phyloP scores from a whole-genome alignment of 1,139 yeast species.

The Yueomyces sp. region DNA sequence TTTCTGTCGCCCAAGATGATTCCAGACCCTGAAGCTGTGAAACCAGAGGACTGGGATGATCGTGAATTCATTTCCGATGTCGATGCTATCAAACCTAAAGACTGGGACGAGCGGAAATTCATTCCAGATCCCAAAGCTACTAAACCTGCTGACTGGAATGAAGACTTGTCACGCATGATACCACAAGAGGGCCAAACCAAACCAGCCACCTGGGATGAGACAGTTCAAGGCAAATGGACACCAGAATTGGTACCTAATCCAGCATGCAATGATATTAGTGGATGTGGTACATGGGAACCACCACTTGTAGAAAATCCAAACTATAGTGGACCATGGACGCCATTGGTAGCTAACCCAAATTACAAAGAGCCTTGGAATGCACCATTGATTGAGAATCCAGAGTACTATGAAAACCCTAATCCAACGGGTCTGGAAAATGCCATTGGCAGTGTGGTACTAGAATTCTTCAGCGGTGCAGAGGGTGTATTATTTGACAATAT shows the following conservation, averaged over 20 bases:
- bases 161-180: slow-evolving; percentile 42
- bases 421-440: slow-evolving; percentile 50
- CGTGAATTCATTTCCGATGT: slow-evolving; percentile 56
- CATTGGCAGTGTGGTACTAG: slow-evolving; percentile 78
- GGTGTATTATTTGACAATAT: slow-evolving; percentile 70
- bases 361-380: slow-evolving; percentile 79
- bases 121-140: slow-evolving; percentile 54
- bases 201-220: slow-evolving; percentile 79
- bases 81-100: slow-evolving; percentile 54
- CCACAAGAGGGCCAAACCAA: slow-evolving; percentile 50
- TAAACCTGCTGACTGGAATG: slow-evolving; percentile 76
- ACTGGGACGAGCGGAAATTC: slow-evolving; percentile 66
- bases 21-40: slow-evolving; percentile 45
- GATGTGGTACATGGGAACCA: slow-evolving; percentile 69
- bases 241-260: slow-evolving; percentile 66
- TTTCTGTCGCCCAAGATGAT: slow-evolving; percentile 54
- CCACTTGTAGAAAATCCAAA: slow-evolving; percentile 56
- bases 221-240: slow-evolving; percentile 75
- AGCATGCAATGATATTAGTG: slow-evolving; percentile 42
- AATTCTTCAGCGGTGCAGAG: slow-evolving; percentile 77
- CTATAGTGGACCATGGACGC: slow-evolving; percentile 69
- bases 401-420: slow-evolving; percentile 42
- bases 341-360: slow-evolving; percentile 61
- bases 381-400: slow-evolving; percentile 52
- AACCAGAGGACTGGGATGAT: slow-evolving; percentile 80